phyloP scores from a whole-genome alignment of 2,329 filamentous ascomycete species.

The Fusarium ambrosium region DNA sequence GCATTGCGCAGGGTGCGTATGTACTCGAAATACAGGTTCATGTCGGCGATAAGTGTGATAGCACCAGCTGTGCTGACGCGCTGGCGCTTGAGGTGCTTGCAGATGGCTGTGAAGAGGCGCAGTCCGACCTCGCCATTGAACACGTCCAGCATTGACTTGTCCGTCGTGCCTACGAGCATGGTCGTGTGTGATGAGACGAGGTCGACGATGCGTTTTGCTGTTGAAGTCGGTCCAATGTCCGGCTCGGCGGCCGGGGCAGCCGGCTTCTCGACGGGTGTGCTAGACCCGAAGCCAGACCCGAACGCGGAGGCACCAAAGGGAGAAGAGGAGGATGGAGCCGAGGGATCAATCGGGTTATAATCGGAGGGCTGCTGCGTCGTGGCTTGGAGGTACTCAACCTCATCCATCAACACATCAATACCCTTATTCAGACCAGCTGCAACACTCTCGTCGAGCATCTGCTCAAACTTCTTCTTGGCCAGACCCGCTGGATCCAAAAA shows the following conservation, averaged over 20 bases:
- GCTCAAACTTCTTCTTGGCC: conserved; percentile 98
- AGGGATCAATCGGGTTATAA: conserved; percentile 78
- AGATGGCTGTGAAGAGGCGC: conserved; percentile 89
- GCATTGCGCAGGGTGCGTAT: conserved; percentile 85
- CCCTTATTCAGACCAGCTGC: conserved; percentile 96
- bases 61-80: conserved; percentile 91
- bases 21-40: conserved; percentile 93
- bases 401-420: conserved; percentile 98
- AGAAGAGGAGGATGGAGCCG: conserved; percentile 32
- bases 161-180: conserved; percentile 94
- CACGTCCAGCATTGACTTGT: conserved; percentile 98
- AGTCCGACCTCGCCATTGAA: conserved; percentile 98
- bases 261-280: conserved; percentile 32
- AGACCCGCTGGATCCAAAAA: conserved; percentile 92
- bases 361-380: conserved; percentile 89
- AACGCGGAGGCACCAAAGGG: conserved; percentile 23
- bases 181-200: conserved; percentile 89
- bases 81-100: conserved; percentile 98
- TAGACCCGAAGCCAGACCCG: conserved; percentile 35
- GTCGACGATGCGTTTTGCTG: conserved; percentile 84
- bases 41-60: conserved; percentile 93
- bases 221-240: conserved; percentile 78
- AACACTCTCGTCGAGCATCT: conserved; percentile 97
- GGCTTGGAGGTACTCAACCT: conserved; percentile 94
- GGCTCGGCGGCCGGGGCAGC: conserved; percentile 53